Percentiles rank a stretch among this genome's conserved stretches.
Evolutionary conservation across 1,284 basidiomycete species (phyloP).

Genomic region (Ceratobasidium sp.): DNA sequence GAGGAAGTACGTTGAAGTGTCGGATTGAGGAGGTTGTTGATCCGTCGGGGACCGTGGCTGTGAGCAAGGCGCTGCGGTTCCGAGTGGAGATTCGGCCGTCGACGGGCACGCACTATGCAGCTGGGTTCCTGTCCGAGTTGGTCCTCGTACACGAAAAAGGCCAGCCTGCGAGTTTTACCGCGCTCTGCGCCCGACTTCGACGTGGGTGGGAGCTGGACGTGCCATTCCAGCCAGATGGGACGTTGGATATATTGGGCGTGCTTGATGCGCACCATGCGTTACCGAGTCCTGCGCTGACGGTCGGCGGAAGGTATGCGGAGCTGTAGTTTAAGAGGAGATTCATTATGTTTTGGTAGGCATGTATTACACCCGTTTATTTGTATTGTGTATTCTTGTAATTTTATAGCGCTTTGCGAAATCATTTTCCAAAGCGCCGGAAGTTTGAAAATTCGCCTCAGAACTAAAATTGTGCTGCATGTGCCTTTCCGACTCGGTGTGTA

Average conservation of each 20-base stretch:
- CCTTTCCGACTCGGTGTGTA: background rate
- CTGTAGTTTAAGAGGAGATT: background rate
- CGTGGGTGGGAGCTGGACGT: constrained; percentile 75
- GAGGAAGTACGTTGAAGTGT: constrained; percentile 28
- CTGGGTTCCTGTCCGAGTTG: constrained; percentile 67
- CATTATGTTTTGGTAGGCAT: background rate
- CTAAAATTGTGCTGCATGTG: background rate
- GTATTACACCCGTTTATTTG: constrained; percentile 31
- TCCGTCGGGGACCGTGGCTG: constrained; percentile 64
- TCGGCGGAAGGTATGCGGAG: constrained; percentile 31
- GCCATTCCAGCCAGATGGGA: constrained; percentile 25
- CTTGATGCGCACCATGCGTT: background rate
- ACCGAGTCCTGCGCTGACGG: constrained; percentile 31
- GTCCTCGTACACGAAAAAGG: constrained; percentile 86
- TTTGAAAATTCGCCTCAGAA: too few species aligned
- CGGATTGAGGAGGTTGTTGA: constrained; percentile 54
- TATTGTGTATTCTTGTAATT: background rate
- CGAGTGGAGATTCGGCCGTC: constrained; percentile 74
- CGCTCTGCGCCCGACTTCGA: constrained; percentile 73
- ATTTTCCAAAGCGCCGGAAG: too few species aligned
- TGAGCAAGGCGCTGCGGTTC: constrained; percentile 76
- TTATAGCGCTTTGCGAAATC: too few species aligned
- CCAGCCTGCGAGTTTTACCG: constrained; percentile 79
- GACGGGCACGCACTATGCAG: constrained; percentile 58
- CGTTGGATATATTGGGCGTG: constrained; percentile 14